phyloP scores from a whole-genome alignment of 1,139 yeast species.

The Saccharomyces hybrid region DNA sequence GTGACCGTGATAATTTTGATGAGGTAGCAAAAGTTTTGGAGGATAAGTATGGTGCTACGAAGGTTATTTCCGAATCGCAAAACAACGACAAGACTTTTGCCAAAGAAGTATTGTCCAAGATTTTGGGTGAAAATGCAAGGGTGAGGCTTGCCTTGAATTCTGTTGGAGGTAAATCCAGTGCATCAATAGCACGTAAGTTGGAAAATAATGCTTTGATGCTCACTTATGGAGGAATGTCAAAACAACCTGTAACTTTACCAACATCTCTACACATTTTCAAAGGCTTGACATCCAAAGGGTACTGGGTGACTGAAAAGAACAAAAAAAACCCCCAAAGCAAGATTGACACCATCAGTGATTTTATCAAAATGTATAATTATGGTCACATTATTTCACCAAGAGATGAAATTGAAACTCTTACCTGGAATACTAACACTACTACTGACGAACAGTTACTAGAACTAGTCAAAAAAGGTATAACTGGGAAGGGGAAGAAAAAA shows the following conservation, averaged over 20 bases:
- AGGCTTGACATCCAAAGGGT: constrained; percentile 77
- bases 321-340: constrained; percentile 59
- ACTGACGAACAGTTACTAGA: constrained; percentile 46
- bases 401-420: constrained; percentile 52
- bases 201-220: constrained; percentile 65
- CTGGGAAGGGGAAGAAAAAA: constrained; percentile 39
- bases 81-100: constrained; percentile 61
- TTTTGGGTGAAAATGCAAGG: constrained; percentile 40
- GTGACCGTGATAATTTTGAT: constrained; percentile 73
- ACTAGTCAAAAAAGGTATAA: constrained; percentile 47
- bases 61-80: constrained; percentile 85
- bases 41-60: constrained; percentile 75
- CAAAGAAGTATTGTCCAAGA: constrained; percentile 54
- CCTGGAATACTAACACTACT: constrained; percentile 38
- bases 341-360: constrained; percentile 47
- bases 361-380: constrained; percentile 58
- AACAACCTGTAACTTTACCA: constrained; percentile 85
- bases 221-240: constrained; percentile 97
- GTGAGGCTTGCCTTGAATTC: constrained; percentile 81
- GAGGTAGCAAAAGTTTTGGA: constrained; percentile 40
- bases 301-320: constrained; percentile 84
- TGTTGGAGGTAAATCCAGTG: constrained; percentile 82
- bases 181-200: constrained; percentile 76
- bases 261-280: constrained; percentile 86
- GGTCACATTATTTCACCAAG: constrained; percentile 42